Evolutionary conservation across 805 yeast species (phyloP).

Genomic region (Tetrapisispora iriomotensis): DNA sequence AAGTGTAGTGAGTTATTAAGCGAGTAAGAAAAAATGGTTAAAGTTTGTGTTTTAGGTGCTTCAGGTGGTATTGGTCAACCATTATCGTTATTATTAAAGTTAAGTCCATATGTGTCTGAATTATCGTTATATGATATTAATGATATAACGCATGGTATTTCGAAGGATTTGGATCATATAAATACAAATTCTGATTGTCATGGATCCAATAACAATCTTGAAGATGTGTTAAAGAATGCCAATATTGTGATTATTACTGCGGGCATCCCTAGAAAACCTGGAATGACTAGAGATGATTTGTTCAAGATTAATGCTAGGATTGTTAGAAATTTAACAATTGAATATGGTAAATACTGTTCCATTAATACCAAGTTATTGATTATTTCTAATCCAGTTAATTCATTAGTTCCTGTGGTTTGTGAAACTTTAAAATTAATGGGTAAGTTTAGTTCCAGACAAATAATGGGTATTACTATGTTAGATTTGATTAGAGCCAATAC

Average conservation of each 20-base stretch:
- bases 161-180: slow-evolving; percentile 69
- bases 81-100: slow-evolving; percentile 53
- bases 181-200: slow-evolving; percentile 62
- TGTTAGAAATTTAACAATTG: slow-evolving; percentile 66
- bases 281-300: slow-evolving; percentile 81
- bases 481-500: slow-evolving; percentile 72
- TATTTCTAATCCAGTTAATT: slow-evolving; percentile 77
- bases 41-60: slow-evolving; percentile 75
- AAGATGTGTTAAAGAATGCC: slow-evolving; percentile 62
- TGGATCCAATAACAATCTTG: slow-evolving; percentile 55
- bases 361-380: slow-evolving; percentile 53
- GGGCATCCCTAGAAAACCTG: slow-evolving; percentile 84
- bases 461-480: slow-evolving; percentile 76
- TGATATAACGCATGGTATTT: slow-evolving; percentile 65
- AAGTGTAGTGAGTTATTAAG: too few relatives aligned
- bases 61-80: slow-evolving; percentile 82
- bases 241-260: slow-evolving; percentile 86
- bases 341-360: slow-evolving; percentile 57
- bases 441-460: slow-evolving; percentile 63
- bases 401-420: slow-evolving; percentile 75
- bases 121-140: slow-evolving; percentile 64
- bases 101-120: slow-evolving; percentile 61
- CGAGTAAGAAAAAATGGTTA: slow-evolving; percentile 24
- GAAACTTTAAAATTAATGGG: slow-evolving; percentile 67
- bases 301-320: slow-evolving; percentile 78